Evolutionary conservation across 148 eudicot genomes (phyloP).

Genomic region (Chenopodium suecicum): DNA sequence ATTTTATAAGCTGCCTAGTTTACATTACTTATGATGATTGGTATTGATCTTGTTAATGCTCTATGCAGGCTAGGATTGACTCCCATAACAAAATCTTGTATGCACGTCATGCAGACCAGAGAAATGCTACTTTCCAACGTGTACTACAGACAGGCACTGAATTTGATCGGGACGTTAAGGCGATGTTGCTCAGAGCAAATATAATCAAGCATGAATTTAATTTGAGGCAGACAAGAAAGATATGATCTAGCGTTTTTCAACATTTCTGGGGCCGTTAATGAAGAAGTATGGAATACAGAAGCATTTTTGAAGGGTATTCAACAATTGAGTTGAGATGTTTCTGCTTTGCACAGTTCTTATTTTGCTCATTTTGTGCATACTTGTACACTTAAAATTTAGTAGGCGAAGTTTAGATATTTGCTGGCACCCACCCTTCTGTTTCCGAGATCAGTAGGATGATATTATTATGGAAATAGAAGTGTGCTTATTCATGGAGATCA

Average conservation of each 20-base stretch:
- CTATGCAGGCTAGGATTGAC: slow-evolving; percentile 87
- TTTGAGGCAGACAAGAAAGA: slow-evolving; percentile 51
- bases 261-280: not conserved
- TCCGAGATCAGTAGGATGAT: not conserved
- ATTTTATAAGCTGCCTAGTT: not conserved
- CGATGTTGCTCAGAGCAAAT: slow-evolving; percentile 84
- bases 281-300: not conserved
- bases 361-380: slow-evolving; percentile 27
- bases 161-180: slow-evolving; percentile 72
- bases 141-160: slow-evolving; percentile 83
- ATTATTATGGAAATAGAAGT: slow-evolving; percentile 10
- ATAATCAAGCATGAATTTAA: slow-evolving; percentile 65
- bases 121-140: slow-evolving; percentile 90
- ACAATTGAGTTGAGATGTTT: not conserved
- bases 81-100: slow-evolving; percentile 94
- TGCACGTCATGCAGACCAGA: slow-evolving; percentile 92
- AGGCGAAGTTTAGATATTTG: not conserved
- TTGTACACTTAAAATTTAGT: slow-evolving; percentile 12
- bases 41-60: not conserved
- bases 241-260: slow-evolving; percentile 7
- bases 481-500: not conserved
- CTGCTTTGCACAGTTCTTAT: slow-evolving; percentile 19
- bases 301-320: not conserved
- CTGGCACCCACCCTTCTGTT: not conserved
- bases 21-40: not conserved